phyloP scores from a whole-genome alignment of 2,329 filamentous ascomycete genomes.

The Colletotrichum sp. region DNA sequence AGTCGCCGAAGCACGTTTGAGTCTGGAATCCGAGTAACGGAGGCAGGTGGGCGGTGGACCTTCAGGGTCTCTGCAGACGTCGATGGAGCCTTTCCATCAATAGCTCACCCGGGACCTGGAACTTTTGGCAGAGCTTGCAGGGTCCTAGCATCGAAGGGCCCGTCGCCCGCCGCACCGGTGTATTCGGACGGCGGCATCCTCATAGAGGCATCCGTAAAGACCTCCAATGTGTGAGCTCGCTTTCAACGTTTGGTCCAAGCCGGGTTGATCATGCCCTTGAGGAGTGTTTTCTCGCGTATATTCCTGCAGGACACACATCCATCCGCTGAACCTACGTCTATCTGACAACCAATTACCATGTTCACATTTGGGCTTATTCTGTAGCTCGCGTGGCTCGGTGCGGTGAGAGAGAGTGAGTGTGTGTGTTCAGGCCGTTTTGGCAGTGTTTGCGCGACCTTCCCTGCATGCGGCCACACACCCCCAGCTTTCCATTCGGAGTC shows the following conservation, averaged over 20 bases:
- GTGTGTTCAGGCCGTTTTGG: not conserved
- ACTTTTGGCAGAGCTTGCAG: not conserved
- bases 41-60: not conserved
- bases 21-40: constrained; percentile 1
- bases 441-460: not conserved
- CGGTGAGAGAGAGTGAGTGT: not conserved
- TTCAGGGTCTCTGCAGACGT: not conserved
- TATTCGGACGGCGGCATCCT: not conserved
- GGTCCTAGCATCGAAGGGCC: not conserved
- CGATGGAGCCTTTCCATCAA: not conserved
- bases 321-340: not conserved
- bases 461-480: not conserved
- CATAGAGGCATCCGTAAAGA: not conserved
- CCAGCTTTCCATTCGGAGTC: not conserved
- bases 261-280: not conserved
- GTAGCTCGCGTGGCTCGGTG: not conserved
- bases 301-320: not conserved
- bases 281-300: not conserved
- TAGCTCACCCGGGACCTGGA: not conserved
- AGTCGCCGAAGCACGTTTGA: not conserved
- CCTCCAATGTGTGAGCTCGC: not conserved
- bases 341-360: not conserved
- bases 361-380: not conserved
- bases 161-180: not conserved
- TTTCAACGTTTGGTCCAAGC: not conserved